Evolutionary conservation across 805 yeast species (phyloP).

Genomic region (Barnettozyma botsteinii): DNA sequence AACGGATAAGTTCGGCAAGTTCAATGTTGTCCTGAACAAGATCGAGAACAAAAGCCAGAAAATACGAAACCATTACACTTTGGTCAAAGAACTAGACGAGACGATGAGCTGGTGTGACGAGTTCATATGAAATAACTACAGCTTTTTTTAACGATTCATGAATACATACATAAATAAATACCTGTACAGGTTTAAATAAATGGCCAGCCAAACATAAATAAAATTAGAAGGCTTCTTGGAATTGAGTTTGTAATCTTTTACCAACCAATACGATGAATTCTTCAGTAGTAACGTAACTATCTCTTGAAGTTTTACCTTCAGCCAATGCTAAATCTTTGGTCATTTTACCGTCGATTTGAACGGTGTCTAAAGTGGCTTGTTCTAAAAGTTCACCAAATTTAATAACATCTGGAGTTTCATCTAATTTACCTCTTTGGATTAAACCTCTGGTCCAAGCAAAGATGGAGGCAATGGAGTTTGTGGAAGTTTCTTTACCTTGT

Average conservation of each 20-base stretch:
- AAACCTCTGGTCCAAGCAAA: slow-evolving; percentile 96
- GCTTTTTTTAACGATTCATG: neutral
- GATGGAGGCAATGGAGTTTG: slow-evolving; percentile 95
- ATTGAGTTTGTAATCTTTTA: slow-evolving; percentile 42
- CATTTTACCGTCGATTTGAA: slow-evolving; percentile 79
- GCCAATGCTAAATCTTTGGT: slow-evolving; percentile 94
- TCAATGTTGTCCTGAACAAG: slow-evolving; percentile 18
- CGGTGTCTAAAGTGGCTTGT: slow-evolving; percentile 82
- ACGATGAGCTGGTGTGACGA: slow-evolving; percentile 20
- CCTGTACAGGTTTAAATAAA: neutral
- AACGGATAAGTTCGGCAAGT: slow-evolving; percentile 12
- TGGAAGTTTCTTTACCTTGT: slow-evolving; percentile 94
- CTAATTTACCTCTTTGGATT: slow-evolving; percentile 87
- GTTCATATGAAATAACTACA: slow-evolving; percentile 1
- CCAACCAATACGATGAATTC: slow-evolving; percentile 86
- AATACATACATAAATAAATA: neutral
- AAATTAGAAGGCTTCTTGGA: slow-evolving; percentile 11
- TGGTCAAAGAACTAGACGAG: slow-evolving; percentile 12
- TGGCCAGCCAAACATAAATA: neutral
- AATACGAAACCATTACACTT: slow-evolving; percentile 8
- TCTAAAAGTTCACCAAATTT: slow-evolving; percentile 76
- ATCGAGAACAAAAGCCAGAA: slow-evolving; percentile 18
- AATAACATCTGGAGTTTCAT: slow-evolving; percentile 78
- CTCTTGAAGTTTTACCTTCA: slow-evolving; percentile 78
- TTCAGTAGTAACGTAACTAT: slow-evolving; percentile 81